Percentiles rank a stretch among this genome's conserved stretches.
phyloP scores from a whole-genome alignment of 352 stramenopile species.

The Globisporangium yorkense region DNA sequence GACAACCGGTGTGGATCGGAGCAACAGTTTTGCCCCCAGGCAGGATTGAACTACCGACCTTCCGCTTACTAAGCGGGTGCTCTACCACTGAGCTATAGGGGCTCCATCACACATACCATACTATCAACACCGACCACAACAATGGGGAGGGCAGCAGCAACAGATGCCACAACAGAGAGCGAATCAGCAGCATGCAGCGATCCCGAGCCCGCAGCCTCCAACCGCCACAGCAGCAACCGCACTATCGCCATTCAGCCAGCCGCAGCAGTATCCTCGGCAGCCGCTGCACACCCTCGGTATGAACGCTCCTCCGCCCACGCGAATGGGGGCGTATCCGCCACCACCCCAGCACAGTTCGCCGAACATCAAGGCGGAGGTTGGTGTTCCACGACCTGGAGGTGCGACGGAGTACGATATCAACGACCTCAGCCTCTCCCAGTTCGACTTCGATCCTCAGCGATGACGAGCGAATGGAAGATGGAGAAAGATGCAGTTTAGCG shows the following conservation, averaged over 20 bases:
- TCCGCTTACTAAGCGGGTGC: too few species aligned
- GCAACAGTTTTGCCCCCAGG: too few species aligned
- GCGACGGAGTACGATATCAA: slow-evolving; percentile 57
- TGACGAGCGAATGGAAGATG: neutral
- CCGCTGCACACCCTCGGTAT: slow-evolving; percentile 16
- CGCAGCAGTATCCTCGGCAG: slow-evolving; percentile 9
- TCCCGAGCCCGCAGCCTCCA: slow-evolving; percentile 5
- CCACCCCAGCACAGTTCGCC: slow-evolving; percentile 2
- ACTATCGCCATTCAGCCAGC: slow-evolving; percentile 4
- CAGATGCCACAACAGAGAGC: slow-evolving; percentile 14
- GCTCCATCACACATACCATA: too few species aligned
- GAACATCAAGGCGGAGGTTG: slow-evolving; percentile 20
- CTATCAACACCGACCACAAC: too few species aligned
- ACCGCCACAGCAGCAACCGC: slow-evolving; percentile 14
- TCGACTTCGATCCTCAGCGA: slow-evolving; percentile 64
- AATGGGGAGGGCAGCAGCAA: slow-evolving; percentile 7
- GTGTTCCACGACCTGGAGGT: neutral
- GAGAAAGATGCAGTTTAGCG: neutral
- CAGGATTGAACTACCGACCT: too few species aligned
- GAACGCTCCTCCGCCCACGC: slow-evolving; percentile 45
- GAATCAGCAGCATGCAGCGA: slow-evolving; percentile 5
- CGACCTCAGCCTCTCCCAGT: slow-evolving; percentile 79
- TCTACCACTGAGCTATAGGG: too few species aligned
- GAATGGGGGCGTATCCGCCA: slow-evolving; percentile 19
- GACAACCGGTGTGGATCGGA: neutral